Percentiles rank a stretch among this genome's conserved stretches.
phyloP scores from a whole-genome alignment of 345 rosid species.

The Salix caprea region DNA sequence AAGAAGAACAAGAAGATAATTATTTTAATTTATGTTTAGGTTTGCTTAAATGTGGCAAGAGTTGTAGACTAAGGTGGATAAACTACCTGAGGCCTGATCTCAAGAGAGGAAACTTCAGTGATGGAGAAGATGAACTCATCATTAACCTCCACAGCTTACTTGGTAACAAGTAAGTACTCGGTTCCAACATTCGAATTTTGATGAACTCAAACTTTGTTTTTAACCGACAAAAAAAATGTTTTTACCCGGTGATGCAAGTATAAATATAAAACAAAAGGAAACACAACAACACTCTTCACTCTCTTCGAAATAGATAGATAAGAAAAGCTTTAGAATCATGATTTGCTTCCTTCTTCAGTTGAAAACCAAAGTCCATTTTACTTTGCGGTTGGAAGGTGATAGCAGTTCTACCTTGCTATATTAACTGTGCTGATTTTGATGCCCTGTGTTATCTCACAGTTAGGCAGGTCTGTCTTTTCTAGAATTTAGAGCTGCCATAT shows the following conservation, averaged over 20 bases:
- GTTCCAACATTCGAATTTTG: neutral
- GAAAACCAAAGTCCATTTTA: slow-evolving; percentile 38
- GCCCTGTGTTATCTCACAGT: neutral
- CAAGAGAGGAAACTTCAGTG: slow-evolving; percentile 79
- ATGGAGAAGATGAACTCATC: slow-evolving; percentile 75
- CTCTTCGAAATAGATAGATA: no score
- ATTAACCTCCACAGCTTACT: slow-evolving; percentile 70
- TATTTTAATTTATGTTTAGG: slow-evolving; percentile 14
- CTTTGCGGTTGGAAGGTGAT: slow-evolving; percentile 80
- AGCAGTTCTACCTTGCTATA: slow-evolving; percentile 2
- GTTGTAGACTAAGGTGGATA: slow-evolving; percentile 77
- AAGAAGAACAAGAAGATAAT: neutral
- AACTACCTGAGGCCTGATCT: slow-evolving; percentile 74
- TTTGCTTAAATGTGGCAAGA: slow-evolving; percentile 72
- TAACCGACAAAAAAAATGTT: no score
- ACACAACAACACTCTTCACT: no score
- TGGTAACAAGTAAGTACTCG: slow-evolving; percentile 62
- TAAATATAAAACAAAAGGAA: no score
- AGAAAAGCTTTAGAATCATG: no score
- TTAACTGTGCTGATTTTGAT: neutral
- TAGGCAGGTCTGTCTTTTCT: neutral
- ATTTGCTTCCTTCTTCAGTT: slow-evolving; percentile 22
- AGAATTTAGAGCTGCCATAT: neutral
- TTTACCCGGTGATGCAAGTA: no score
- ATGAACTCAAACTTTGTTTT: neutral